phyloP scores from a whole-genome alignment of 73 alveolate genomes.

The Paramecium caudatum region DNA sequence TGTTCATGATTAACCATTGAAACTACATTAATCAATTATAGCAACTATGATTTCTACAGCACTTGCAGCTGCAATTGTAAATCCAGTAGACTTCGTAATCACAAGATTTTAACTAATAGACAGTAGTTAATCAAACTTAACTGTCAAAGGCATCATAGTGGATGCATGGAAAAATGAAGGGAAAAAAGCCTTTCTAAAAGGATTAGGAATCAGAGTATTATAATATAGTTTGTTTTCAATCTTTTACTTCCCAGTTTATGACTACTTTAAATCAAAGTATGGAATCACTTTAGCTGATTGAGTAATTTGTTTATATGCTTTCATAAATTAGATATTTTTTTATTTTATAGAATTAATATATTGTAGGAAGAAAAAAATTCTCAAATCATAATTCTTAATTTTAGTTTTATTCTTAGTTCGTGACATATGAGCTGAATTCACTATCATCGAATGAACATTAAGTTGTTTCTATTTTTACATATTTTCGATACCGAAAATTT shows the following conservation, averaged over 20 bases:
- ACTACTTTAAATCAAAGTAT: conserved; percentile 66
- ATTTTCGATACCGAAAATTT: too few species aligned
- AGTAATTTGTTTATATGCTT: neutral
- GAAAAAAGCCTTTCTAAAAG: conserved; percentile 67
- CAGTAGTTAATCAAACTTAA: conserved; percentile 33
- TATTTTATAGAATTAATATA: too few species aligned
- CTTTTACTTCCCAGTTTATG: conserved; percentile 75
- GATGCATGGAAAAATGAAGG: conserved; percentile 66
- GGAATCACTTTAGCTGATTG: conserved; percentile 73
- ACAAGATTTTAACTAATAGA: conserved; percentile 75
- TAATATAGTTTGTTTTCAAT: conserved; percentile 57
- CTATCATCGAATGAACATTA: too few species aligned
- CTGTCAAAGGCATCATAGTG: neutral
- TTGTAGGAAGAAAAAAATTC: too few species aligned
- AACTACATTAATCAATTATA: conserved; percentile 49
- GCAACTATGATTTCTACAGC: conserved; percentile 53
- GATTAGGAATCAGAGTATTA: conserved; percentile 60
- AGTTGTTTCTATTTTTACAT: too few species aligned
- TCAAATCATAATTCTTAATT: too few species aligned
- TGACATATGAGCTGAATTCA: too few species aligned
- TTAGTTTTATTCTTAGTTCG: too few species aligned
- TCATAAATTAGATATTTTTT: too few species aligned
- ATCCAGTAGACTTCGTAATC: conserved; percentile 71
- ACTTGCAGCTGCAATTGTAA: conserved; percentile 65
- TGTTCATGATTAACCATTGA: conserved; percentile 42